A percentile compares a stretch with the other conserved stretches of the same genome.
phyloP scores from a whole-genome alignment of 1,139 yeast species.

The Taiozyma sp. region DNA sequence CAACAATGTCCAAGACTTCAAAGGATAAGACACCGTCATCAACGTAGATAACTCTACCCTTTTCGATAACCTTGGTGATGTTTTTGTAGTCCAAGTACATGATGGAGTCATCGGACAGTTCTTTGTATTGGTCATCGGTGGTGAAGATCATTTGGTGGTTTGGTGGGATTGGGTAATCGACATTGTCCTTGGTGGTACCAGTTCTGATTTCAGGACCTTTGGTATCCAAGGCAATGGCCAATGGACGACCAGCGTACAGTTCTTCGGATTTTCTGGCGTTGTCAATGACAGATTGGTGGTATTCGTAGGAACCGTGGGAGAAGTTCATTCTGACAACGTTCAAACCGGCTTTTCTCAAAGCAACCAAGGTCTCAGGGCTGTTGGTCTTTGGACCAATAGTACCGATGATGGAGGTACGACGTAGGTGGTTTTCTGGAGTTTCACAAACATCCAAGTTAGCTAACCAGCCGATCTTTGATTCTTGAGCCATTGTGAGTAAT shows the following conservation, averaged over 20 bases:
- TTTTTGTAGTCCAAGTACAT: slow-evolving; percentile 94
- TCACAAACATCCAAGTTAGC: slow-evolving; percentile 69
- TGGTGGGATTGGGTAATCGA: slow-evolving; percentile 77
- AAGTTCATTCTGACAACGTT: slow-evolving; percentile 98
- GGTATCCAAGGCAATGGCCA: slow-evolving; percentile 97
- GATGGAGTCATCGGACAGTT: slow-evolving; percentile 64
- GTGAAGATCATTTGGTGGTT: slow-evolving; percentile 91
- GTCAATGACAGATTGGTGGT: slow-evolving; percentile 95
- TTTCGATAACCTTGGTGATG: slow-evolving; percentile 87
- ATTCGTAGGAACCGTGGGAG: slow-evolving; percentile 95
- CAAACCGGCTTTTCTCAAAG: slow-evolving; percentile 93
- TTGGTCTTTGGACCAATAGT: slow-evolving; percentile 98
- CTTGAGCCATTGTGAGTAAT: slow-evolving; percentile 11
- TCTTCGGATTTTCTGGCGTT: slow-evolving; percentile 93
- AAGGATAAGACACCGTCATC: slow-evolving; percentile 98
- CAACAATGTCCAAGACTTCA: slow-evolving; percentile 79
- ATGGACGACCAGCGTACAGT: slow-evolving; percentile 88
- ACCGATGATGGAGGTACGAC: slow-evolving; percentile 96
- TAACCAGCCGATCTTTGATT: slow-evolving; percentile 53
- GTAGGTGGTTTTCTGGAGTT: slow-evolving; percentile 78
- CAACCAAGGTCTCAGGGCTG: slow-evolving; percentile 75
- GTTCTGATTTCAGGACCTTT: slow-evolving; percentile 99
- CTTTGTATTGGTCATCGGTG: slow-evolving; percentile 77
- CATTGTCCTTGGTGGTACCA: slow-evolving; percentile 78
- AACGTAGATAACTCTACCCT: slow-evolving; percentile 85